A percentile compares a stretch with the other conserved stretches of the same genome.
These are phyloP conservation scores for Dendryphion nanum DNA, from an alignment of 2,329 filamentous ascomycete genomes.

Conservation along the genomic window DNA sequence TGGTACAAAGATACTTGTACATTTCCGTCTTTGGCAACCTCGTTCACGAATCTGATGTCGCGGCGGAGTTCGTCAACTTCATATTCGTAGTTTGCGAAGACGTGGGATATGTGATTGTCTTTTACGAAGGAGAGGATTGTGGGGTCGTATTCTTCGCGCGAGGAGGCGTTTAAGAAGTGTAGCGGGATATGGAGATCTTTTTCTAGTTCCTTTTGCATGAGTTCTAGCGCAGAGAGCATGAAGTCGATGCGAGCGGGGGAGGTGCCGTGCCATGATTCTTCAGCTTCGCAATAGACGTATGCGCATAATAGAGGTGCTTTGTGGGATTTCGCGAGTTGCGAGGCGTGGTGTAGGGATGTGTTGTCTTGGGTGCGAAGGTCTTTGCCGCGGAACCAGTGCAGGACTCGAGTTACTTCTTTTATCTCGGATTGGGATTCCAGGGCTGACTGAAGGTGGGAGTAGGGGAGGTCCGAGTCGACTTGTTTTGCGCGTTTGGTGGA, in stretches of 20 bases:
- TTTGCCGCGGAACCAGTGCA: conserved; percentile 54
- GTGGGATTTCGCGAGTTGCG: conserved; percentile 45
- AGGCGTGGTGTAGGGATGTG: conserved; percentile 47
- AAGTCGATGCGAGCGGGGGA: conserved; percentile 50
- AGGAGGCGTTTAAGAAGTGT: conserved; percentile 44
- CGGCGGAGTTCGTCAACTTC: conserved; percentile 47
- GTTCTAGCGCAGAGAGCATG: conserved; percentile 44
- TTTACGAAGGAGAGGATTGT: conserved; percentile 45
- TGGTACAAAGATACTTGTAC: conserved; percentile 46
- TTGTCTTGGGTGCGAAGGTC: conserved; percentile 53
- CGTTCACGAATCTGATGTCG: conserved; percentile 45
- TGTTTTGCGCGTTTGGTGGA: conserved; percentile 51
- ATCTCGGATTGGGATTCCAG: conserved; percentile 41
- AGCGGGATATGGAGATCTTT: conserved; percentile 51
- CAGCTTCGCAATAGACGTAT: conserved; percentile 48
- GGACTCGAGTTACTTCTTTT: conserved; percentile 41
- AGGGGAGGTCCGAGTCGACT: conserved; percentile 47
- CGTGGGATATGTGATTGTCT: conserved; percentile 45
- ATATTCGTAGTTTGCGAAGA: conserved; percentile 50
- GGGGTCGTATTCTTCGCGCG: conserved; percentile 43
- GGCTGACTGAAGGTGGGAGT: conserved; percentile 40
- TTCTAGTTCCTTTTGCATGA: conserved; percentile 49
- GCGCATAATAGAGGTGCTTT: conserved; percentile 45
- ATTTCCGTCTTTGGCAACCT: conserved; percentile 26
- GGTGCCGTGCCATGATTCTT: conserved; percentile 53